A percentile compares a stretch with the other conserved stretches of the same genome.
phyloP scores from a whole-genome alignment of 176 grass and related monocot genomes.

The Alloteropsis semialata region DNA sequence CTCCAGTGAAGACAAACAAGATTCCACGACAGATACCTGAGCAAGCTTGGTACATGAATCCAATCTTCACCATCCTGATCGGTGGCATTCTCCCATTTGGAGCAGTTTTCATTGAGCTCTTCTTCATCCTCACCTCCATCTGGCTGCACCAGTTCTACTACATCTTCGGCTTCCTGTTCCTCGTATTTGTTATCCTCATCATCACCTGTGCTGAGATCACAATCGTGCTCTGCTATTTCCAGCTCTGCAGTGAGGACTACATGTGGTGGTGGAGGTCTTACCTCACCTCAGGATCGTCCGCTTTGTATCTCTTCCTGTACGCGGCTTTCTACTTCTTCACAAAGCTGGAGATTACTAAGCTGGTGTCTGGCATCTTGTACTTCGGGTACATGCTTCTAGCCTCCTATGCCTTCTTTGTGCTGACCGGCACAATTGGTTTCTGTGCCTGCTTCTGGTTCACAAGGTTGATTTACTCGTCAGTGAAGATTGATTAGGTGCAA shows the following conservation, averaged over 20 bases:
- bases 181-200: constrained; percentile 65
- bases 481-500: constrained; percentile 59
- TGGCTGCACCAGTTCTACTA: constrained; percentile 77
- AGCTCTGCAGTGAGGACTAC: constrained; percentile 71
- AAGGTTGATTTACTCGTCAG: constrained; percentile 63
- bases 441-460: constrained; percentile 75
- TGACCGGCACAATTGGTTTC: constrained; percentile 63
- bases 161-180: constrained; percentile 75
- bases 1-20: constrained; percentile 70
- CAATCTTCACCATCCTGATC: constrained; percentile 54
- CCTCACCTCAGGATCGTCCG: constrained; percentile 58
- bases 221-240: constrained; percentile 70
- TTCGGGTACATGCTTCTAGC: constrained; percentile 70
- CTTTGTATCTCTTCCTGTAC: constrained; percentile 58
- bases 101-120: constrained; percentile 73
- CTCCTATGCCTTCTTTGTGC: constrained; percentile 64
- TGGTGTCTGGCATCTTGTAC: constrained; percentile 66
- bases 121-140: constrained; percentile 74
- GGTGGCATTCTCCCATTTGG: constrained; percentile 66
- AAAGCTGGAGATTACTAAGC: constrained; percentile 66
- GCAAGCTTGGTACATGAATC: constrained; percentile 78
- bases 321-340: constrained; percentile 64
- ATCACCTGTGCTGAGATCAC: constrained; percentile 65
- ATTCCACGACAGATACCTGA: constrained; percentile 65
- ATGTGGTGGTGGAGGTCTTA: constrained; percentile 79